Evolutionary conservation across 2,329 filamentous ascomycete genomes (phyloP).

Genomic region (Acephala macrosclerotiorum): DNA sequence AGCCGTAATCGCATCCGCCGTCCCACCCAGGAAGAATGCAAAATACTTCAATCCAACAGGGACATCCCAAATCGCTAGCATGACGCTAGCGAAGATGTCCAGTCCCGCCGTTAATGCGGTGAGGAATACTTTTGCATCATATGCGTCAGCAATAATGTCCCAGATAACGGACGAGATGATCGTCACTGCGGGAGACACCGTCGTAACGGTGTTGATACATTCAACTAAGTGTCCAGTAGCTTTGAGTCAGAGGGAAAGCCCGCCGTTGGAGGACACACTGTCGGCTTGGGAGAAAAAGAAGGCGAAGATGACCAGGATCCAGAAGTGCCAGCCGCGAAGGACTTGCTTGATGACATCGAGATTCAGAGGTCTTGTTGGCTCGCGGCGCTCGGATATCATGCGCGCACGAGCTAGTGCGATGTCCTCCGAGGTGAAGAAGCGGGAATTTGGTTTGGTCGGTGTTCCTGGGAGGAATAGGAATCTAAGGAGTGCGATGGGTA

Average conservation of each 20-base stretch:
- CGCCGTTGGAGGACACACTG: conserved; percentile 27
- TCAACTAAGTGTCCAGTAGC: conserved; percentile 13
- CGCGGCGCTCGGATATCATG: conserved; percentile 19
- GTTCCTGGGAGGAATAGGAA: conserved; percentile 33
- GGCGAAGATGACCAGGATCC: conserved; percentile 23
- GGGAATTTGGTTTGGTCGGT: conserved; percentile 21
- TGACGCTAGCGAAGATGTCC: conserved; percentile 40
- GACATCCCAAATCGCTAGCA: conserved; percentile 43
- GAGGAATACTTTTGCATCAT: conserved; percentile 24
- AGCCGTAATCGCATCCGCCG: conserved; percentile 44
- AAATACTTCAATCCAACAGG: conserved; percentile 43
- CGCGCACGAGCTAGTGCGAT: conserved; percentile 19
- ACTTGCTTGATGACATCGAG: conserved; percentile 15
- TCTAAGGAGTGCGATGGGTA: conserved; percentile 37
- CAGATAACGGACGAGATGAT: conserved; percentile 19
- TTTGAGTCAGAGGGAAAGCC: conserved; percentile 24
- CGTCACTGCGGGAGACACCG: conserved; percentile 21
- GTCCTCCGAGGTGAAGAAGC: conserved; percentile 18
- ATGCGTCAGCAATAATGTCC: conserved; percentile 27
- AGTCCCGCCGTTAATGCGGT: conserved; percentile 21
- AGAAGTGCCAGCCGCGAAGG: conserved; percentile 26
- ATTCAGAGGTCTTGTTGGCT: conserved; percentile 11
- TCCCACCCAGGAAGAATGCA: conserved; percentile 44
- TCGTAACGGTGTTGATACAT: conserved; percentile 21
- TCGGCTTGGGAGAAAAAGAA: conserved; percentile 29